These are phyloP conservation scores for Tillandsia fasciculata DNA, from an alignment of 176 grass and related monocot species.

Conservation along the genomic window DNA sequence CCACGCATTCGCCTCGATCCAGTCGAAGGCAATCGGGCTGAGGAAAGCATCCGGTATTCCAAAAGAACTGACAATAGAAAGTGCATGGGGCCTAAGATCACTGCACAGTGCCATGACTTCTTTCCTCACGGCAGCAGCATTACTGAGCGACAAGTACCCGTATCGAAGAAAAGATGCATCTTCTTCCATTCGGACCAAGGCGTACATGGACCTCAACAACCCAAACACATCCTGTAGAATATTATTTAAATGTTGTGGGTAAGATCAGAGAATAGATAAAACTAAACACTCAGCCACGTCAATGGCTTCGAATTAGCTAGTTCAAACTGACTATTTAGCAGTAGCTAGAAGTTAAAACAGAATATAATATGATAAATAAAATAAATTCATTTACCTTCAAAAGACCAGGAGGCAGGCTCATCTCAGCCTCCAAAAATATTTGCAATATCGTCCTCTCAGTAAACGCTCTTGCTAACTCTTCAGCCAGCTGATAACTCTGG, in stretches of 20 bases:
- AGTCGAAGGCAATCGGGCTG: constrained; percentile 92
- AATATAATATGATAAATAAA: constrained; percentile 4
- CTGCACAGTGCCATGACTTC: constrained; percentile 58
- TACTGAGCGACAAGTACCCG: constrained; percentile 53
- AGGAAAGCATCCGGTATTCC: constrained; percentile 93
- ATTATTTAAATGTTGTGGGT: constrained; percentile 13
- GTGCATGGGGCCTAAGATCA: constrained; percentile 75
- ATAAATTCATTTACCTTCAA: constrained; percentile 45
- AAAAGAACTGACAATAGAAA: constrained; percentile 66
- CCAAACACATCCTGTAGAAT: constrained; percentile 53
- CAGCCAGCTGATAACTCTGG: constrained; percentile 84
- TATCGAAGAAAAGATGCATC: constrained; percentile 78
- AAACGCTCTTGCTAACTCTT: constrained; percentile 90
- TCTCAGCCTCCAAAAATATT: constrained; percentile 70
- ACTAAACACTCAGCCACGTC: too few relatives aligned
- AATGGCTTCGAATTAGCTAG: not conserved
- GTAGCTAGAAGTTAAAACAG: not conserved
- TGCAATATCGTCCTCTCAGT: constrained; percentile 66
- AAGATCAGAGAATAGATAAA: too few relatives aligned
- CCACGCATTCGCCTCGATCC: constrained; percentile 78
- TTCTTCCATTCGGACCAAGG: constrained; percentile 72
- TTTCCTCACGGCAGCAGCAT: constrained; percentile 56
- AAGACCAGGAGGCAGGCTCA: constrained; percentile 29
- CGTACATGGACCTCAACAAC: constrained; percentile 89
- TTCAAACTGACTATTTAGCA: too few relatives aligned